Base-by-base conservation (phyloP, 2,329 filamentous ascomycete species). In the Catunica adiposa region DNA sequence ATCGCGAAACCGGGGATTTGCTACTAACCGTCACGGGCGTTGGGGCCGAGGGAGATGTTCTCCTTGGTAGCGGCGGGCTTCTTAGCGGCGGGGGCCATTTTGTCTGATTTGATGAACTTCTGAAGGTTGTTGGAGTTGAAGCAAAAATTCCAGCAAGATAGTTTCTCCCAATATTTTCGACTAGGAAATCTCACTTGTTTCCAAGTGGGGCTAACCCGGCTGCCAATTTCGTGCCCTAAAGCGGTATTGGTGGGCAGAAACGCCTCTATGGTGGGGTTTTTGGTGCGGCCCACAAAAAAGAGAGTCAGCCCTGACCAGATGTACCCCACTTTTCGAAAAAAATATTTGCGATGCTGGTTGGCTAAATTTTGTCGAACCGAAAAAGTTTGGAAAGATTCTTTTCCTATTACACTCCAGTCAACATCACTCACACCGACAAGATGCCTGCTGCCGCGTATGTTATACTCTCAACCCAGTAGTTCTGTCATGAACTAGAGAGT, bases 1-100 rank as follows among this genome's bases (percentile, higher is more conserved):
- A 8, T 26, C 50, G 37, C 40, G 31, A 22, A 20, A 14, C 40
- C 25, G 11, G 20, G 23, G 15, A 40, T 17, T 53, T 8, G n/a
- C 9, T 53, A 70, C 81, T 70, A 72, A 90, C 88, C 89, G 80
- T 96, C 90, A 71, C 89, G 85, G 77, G 89, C 86, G 74, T 95
- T 87, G 71, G 92, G 92, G 68, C 92, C 92, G 68, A 97, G 83
- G 75, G 86, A 89, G 80, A 98, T 92, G 78, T 98, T 98, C 84
- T 97, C 92, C 78, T 90, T 83, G 67, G 81, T 79, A 68, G 86
- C 82, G 71, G 84, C 80, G 68, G 81, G 76, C 73, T 83, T 83
- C 80, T 90, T 89, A 83, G 94, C 94, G 83, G 94, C 94, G 73
- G 89, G 89, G 75, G 89, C 77, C 90, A 97, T 97, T 71, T 74